Percentiles rank a stretch among this genome's conserved stretches.
Conservation (phyloP, 441 rosid genomes). For the Brassica balearica region DNA sequence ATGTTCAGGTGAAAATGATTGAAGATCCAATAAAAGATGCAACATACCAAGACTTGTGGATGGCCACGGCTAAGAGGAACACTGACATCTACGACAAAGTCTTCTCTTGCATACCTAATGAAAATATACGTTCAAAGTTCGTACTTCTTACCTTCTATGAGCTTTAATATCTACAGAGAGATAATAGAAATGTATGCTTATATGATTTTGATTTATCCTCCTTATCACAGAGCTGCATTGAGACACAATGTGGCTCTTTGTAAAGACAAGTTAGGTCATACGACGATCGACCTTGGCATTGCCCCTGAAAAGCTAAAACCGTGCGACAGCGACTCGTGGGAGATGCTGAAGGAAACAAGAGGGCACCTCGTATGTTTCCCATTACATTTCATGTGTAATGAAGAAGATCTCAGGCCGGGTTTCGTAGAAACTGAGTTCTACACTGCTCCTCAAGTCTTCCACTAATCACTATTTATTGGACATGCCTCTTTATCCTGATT, state of each 20-base stretch:
- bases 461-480: conserved; percentile 37
- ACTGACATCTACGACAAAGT: conserved; percentile 64
- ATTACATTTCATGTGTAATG: conserved; percentile 68
- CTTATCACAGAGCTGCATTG: conserved; percentile 53
- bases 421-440: conserved; percentile 73
- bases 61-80: conserved; percentile 69
- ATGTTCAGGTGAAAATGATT: conserved; percentile 52
- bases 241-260: conserved; percentile 51
- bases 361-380: conserved; percentile 78
- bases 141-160: background rate
- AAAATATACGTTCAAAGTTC: conserved; percentile 68
- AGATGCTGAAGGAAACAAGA: conserved; percentile 53
- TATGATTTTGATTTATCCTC: conserved; percentile 14
- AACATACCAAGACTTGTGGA: conserved; percentile 66
- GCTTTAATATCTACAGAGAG: background rate
- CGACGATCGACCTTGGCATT: conserved; percentile 73
- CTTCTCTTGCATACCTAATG: conserved; percentile 75
- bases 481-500: no score
- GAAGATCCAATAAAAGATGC: conserved; percentile 63
- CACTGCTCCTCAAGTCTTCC: conserved; percentile 79
- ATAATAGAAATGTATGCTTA: conserved; percentile 2
- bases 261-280: conserved; percentile 69
- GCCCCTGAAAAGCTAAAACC: conserved; percentile 60
- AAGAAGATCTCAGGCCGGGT: conserved; percentile 68
- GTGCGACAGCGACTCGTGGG: conserved; percentile 52